Evolutionary conservation across 352 stramenopile genomes (phyloP).

Genomic region (Phytophthora rubi): DNA sequence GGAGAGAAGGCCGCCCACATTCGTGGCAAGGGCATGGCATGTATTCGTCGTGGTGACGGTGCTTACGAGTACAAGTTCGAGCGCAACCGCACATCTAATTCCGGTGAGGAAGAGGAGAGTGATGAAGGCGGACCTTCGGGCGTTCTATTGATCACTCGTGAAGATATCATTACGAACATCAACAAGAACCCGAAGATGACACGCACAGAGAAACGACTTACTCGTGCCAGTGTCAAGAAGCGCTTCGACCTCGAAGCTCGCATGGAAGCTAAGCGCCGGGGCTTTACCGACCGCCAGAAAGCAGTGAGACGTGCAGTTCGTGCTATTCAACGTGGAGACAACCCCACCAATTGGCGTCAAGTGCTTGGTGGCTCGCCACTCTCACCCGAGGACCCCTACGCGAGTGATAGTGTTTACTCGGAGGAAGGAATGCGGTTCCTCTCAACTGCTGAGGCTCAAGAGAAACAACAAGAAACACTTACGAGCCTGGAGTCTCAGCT

Average conservation of each 20-base stretch:
- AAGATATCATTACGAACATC: background rate
- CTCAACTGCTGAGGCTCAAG: background rate
- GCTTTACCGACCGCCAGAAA: background rate
- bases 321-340: background rate
- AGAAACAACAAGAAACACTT: background rate
- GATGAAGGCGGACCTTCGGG: background rate
- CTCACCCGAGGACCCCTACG: background rate
- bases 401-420: background rate
- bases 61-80: background rate
- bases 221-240: background rate
- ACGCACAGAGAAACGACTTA: background rate
- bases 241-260: background rate
- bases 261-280: background rate
- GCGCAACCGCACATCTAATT: background rate
- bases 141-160: background rate
- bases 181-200: background rate
- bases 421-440: background rate
- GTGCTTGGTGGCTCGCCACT: background rate
- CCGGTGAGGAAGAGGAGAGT: background rate
- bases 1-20: background rate
- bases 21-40: background rate
- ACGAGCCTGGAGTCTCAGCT: background rate
- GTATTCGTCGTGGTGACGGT: background rate
- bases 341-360: background rate
- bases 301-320: background rate